These are phyloP conservation scores for Fomes fomentarius DNA, from an alignment of 1,284 basidiomycete genomes.

Conservation along the genomic window DNA sequence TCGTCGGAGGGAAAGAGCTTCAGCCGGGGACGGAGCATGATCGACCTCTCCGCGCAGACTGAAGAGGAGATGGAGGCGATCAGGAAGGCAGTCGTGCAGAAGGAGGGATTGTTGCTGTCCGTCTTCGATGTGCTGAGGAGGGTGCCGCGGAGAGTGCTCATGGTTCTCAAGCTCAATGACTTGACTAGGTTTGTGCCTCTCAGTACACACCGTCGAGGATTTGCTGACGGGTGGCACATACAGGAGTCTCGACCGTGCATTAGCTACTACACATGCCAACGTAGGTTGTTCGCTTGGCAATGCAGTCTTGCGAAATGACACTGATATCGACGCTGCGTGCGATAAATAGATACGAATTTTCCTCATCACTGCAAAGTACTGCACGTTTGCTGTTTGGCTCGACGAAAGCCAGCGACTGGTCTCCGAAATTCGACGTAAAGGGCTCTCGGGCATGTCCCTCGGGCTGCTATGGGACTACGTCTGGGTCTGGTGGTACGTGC, in stretches of 20 bases:
- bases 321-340: background rate
- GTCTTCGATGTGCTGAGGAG: slow-evolving; percentile 85
- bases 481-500: slow-evolving; percentile 64
- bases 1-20: slow-evolving; percentile 36
- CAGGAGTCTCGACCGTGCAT: slow-evolving; percentile 72
- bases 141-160: slow-evolving; percentile 84
- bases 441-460: slow-evolving; percentile 49
- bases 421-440: slow-evolving; percentile 49
- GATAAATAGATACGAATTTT: slow-evolving; percentile 77
- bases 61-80: slow-evolving; percentile 80
- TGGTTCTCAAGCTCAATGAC: slow-evolving; percentile 88
- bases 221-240: background rate
- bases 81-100: slow-evolving; percentile 76
- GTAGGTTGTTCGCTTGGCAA: slow-evolving; percentile 36
- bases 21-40: slow-evolving; percentile 70
- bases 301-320: background rate
- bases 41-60: slow-evolving; percentile 71
- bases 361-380: slow-evolving; percentile 91
- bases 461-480: slow-evolving; percentile 58
- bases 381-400: slow-evolving; percentile 82
- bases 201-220: background rate
- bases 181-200: slow-evolving; percentile 62
- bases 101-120: slow-evolving; percentile 80
- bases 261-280: slow-evolving; percentile 77
- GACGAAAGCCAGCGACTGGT: slow-evolving; percentile 68